Percentiles rank a stretch among this genome's conserved stretches.
phyloP scores from a whole-genome alignment of 2,329 filamentous ascomycete genomes.

The Cytospora schulzeri region DNA sequence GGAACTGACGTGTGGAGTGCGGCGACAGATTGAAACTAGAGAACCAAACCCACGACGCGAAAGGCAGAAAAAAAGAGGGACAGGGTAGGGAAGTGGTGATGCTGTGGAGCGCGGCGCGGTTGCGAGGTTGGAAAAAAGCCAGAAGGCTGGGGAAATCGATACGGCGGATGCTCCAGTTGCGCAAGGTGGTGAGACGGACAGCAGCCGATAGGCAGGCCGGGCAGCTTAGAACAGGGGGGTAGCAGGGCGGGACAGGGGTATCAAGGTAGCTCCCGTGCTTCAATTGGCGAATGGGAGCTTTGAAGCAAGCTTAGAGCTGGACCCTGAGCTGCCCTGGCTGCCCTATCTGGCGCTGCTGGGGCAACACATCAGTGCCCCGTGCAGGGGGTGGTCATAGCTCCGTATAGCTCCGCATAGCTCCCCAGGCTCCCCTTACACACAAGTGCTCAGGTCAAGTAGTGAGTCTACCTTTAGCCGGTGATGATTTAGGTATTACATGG shows the following conservation, averaged over 20 bases:
- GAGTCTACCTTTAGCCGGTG: no score
- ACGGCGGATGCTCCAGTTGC: not conserved
- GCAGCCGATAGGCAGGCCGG: not conserved
- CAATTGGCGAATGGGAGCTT: not conserved
- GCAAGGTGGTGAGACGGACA: not conserved
- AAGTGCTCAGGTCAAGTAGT: no score
- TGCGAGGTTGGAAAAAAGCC: constrained; percentile 5
- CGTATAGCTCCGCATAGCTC: not conserved
- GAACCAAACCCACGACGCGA: not conserved
- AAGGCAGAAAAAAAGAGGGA: not conserved
- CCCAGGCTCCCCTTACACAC: no score
- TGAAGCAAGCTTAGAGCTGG: not conserved
- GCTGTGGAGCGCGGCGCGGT: constrained; percentile 2
- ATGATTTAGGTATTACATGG: no score
- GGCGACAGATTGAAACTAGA: not conserved
- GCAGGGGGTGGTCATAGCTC: not conserved
- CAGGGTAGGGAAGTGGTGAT: not conserved
- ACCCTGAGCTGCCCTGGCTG: not conserved
- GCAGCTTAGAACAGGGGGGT: no score
- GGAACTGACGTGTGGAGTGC: not conserved
- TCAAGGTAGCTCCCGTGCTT: not conserved
- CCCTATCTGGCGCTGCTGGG: not conserved
- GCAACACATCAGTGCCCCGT: not conserved
- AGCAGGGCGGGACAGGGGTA: not conserved
- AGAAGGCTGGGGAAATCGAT: constrained; percentile 5